Base-by-base conservation (phyloP, 176 grass and related monocot genomes). In the Triticum dicoccoides region DNA sequence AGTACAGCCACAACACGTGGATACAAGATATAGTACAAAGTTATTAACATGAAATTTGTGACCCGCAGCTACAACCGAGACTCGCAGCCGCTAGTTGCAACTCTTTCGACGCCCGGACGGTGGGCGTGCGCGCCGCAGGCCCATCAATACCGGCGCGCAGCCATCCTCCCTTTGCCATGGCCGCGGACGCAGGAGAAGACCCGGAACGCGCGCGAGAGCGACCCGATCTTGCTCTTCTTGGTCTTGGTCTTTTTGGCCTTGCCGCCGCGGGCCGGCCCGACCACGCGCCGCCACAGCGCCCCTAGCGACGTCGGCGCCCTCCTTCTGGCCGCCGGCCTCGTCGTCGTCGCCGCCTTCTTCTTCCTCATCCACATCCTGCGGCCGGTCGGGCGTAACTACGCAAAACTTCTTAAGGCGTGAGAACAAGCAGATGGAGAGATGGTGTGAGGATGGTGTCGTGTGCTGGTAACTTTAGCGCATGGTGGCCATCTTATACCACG, bases 231-330 rank as follows among this genome's bases (percentile, higher is more conserved):
- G 25, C 82, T 29, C 35, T 75, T 75, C 23, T 29, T 75, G 21
- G 37, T 73, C 21, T 23, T 44, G 23, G 79, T 20, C 73, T 54
- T 54, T 54, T 27, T 32, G 8, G 73, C 10, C 73, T 32, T 52
- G 44, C 52, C 12, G 11, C 6, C 58, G 41, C 59, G 71, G 59
- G 59, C 2, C 41, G 83, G 71, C 72, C 68, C 56, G 5, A 88
- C 80, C 3, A 88, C 9, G 51, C 74, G 87, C 37, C 87, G 75
- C 87, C 81, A 85, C 33, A 89, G 77, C 58, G 17, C 76, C 3
- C 76, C 59, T 5, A 85, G 77, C 59, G 87, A 80, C 33, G 68
- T 24, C 71, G 69, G 59, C 23, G 15, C 65, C 79, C 62, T 65
- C 65, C 81, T 25, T 25, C 73, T 9, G n/a, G 44, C 15, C 32